Conservation (phyloP, 2,329 filamentous ascomycete genomes). For the Colletotrichum viniferum region DNA sequence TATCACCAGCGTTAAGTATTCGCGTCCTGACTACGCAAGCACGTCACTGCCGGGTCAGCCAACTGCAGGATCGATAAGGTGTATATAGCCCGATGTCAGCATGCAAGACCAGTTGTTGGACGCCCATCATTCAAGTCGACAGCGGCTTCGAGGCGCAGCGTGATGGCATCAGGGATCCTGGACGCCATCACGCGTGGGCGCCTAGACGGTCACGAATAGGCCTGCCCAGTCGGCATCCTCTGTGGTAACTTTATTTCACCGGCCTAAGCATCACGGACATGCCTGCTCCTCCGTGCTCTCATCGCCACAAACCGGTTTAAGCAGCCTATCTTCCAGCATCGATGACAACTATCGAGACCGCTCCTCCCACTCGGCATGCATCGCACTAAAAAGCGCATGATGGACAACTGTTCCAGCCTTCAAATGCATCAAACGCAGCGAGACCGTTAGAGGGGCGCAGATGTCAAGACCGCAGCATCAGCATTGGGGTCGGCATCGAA, state of each 20-base stretch:
- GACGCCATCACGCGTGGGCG: slow-evolving; percentile 6
- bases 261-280: neutral
- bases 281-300: neutral
- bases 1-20: neutral
- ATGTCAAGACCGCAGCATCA: neutral
- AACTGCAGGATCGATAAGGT: neutral
- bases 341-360: neutral
- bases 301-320: neutral
- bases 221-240: neutral
- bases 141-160: slow-evolving; percentile 6
- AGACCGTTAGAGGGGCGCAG: neutral
- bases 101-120: neutral
- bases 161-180: neutral
- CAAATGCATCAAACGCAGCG: neutral
- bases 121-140: neutral
- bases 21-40: neutral
- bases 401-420: neutral
- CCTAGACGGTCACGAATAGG: slow-evolving; percentile 1
- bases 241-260: neutral
- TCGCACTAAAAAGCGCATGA: neutral
- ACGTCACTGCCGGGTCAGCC: neutral
- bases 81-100: neutral
- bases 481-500: neutral
- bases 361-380: neutral
- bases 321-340: neutral